Conservation (phyloP, 208 protist species). For the Leishmania mexicana region DNA sequence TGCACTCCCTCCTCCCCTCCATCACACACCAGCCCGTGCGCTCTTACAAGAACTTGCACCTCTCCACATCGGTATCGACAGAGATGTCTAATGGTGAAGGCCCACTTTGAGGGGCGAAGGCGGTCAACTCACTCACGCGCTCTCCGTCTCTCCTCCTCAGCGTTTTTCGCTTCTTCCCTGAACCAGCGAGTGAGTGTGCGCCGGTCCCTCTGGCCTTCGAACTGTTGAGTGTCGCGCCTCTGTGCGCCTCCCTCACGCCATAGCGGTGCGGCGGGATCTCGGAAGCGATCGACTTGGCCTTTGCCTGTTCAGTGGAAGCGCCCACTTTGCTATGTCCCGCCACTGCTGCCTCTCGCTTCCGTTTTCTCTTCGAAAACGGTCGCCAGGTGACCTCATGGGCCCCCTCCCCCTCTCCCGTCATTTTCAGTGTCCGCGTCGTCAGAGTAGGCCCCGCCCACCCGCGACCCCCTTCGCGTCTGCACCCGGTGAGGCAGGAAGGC, state of each 20-base stretch:
- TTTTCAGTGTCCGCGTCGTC: background rate
- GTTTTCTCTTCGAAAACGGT: background rate
- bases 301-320: background rate
- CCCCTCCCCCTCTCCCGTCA: background rate
- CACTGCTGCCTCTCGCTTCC: background rate
- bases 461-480: background rate
- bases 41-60: background rate
- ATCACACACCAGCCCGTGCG: background rate
- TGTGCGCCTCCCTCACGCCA: background rate
- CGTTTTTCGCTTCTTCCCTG: background rate
- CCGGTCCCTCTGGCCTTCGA: background rate
- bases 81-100: background rate
- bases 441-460: background rate
- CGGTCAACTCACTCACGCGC: background rate
- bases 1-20: background rate
- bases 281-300: background rate
- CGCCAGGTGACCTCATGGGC: background rate
- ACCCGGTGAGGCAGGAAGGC: background rate
- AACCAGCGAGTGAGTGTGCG: background rate
- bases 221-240: background rate
- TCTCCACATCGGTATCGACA: background rate
- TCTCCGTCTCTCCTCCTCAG: background rate
- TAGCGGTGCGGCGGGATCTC: background rate
- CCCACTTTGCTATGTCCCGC: background rate
- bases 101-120: background rate